These are phyloP conservation scores for Crotalaria pallida DNA, from an alignment of 306 rosid species.

Conservation along the genomic window DNA sequence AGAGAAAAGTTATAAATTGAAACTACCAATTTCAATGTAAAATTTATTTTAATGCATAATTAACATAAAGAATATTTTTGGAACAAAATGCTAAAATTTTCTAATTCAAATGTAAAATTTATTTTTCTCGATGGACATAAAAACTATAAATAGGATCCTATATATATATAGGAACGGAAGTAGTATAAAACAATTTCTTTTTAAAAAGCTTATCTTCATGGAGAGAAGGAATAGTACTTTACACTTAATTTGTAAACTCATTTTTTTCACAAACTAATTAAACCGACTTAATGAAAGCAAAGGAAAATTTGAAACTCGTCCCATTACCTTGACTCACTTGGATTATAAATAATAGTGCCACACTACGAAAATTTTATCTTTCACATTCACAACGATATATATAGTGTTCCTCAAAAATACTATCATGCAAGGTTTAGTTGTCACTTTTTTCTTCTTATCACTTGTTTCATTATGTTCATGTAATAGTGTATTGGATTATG, in stretches of 20 bases:
- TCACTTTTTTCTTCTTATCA: not conserved
- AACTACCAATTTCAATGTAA: too few species aligned
- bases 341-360: not conserved
- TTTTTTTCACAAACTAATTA: not conserved
- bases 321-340: not conserved
- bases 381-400: not conserved
- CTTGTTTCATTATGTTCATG: constrained; percentile 5
- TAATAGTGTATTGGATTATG: constrained; percentile 16
- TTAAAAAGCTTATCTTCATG: too few species aligned
- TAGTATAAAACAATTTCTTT: too few species aligned
- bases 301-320: not conserved
- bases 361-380: not conserved
- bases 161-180: too few species aligned
- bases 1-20: too few species aligned
- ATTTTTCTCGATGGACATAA: too few species aligned
- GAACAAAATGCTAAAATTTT: too few species aligned
- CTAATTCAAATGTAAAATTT: too few species aligned
- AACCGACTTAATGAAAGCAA: not conserved
- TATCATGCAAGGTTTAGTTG: not conserved
- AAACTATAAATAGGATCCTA: too few species aligned
- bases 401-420: not conserved
- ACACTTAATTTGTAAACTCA: not conserved
- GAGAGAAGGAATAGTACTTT: too few species aligned
- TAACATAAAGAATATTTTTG: too few species aligned
- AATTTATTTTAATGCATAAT: too few species aligned